These are phyloP conservation scores for Trichophaea hybrida DNA, from an alignment of 2,329 filamentous ascomycete genomes.

Conservation along the genomic window DNA sequence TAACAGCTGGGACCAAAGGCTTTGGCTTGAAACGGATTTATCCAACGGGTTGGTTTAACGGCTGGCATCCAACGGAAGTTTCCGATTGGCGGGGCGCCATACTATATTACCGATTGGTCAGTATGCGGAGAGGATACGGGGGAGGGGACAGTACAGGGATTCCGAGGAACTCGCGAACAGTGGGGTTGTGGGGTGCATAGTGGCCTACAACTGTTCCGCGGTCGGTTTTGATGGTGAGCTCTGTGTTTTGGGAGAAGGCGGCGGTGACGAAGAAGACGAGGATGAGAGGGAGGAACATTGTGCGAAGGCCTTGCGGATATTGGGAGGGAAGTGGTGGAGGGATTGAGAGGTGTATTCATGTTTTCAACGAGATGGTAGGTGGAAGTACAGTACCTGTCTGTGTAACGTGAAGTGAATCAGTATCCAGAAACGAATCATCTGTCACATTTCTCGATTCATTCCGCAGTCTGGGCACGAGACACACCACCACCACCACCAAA, in stretches of 20 bases:
- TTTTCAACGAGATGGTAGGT: no score
- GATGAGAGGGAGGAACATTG: neutral
- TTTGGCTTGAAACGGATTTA: neutral
- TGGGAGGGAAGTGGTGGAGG: no score
- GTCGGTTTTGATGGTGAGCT: conserved; percentile 13
- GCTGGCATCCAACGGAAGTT: conserved; percentile 32
- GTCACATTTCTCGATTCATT: no score
- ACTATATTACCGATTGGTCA: conserved; percentile 31
- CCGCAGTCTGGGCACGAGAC: no score
- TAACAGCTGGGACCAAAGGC: neutral
- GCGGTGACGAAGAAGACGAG: neutral
- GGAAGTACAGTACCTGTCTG: no score
- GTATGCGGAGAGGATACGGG: no score
- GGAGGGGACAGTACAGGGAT: conserved; percentile 24
- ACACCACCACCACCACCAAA: no score
- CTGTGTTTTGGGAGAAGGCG: neutral
- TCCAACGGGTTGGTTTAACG: conserved; percentile 16
- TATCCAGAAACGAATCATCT: no score
- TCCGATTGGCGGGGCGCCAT: conserved; percentile 32
- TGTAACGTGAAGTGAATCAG: no score
- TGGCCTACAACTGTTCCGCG: conserved; percentile 27
- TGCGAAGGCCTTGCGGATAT: neutral
- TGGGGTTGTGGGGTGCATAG: conserved; percentile 19
- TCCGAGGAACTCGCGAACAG: conserved; percentile 21
- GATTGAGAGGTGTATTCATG: no score